phyloP scores from a whole-genome alignment of 192 early-diverging fungal species.

The Linnemannia schmuckeri region DNA sequence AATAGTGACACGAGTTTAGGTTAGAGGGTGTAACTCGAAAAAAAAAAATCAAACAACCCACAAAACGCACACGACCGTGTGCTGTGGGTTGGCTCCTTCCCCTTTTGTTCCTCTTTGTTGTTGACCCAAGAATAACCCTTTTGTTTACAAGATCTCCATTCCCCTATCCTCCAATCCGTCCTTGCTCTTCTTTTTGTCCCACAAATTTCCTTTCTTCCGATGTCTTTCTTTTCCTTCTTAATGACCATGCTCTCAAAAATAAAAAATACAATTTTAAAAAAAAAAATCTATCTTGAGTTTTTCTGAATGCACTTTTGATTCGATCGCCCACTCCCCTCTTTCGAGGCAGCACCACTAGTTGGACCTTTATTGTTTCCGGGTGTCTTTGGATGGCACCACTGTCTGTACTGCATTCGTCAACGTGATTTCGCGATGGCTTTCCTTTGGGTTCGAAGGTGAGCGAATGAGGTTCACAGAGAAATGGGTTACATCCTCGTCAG shows the following conservation, averaged over 20 bases:
- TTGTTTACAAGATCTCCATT: slow-evolving; percentile 2
- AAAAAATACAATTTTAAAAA: slow-evolving; percentile 8
- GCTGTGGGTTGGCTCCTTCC: not conserved
- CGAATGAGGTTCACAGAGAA: too few species aligned
- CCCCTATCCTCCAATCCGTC: not conserved
- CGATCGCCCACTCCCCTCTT: too few species aligned
- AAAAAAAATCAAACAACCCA: not conserved
- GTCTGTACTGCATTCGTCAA: too few species aligned
- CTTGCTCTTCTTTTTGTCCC: too few species aligned
- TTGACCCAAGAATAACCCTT: not conserved
- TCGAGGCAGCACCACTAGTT: too few species aligned
- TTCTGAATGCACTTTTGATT: too few species aligned
- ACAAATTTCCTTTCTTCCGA: not conserved
- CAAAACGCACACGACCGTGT: too few species aligned
- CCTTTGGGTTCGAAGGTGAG: too few species aligned
- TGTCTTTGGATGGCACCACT: too few species aligned
- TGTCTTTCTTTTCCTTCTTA: not conserved
- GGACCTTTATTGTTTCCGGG: too few species aligned
- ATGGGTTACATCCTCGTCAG: not conserved
- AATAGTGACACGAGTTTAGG: not conserved
- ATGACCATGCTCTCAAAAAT: slow-evolving; percentile 10
- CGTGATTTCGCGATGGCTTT: too few species aligned
- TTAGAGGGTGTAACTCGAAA: too few species aligned
- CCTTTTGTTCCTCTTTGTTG: not conserved
- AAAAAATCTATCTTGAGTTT: not conserved